phyloP scores from a whole-genome alignment of 805 yeast species.

The Yamadazyma tumulicola region DNA sequence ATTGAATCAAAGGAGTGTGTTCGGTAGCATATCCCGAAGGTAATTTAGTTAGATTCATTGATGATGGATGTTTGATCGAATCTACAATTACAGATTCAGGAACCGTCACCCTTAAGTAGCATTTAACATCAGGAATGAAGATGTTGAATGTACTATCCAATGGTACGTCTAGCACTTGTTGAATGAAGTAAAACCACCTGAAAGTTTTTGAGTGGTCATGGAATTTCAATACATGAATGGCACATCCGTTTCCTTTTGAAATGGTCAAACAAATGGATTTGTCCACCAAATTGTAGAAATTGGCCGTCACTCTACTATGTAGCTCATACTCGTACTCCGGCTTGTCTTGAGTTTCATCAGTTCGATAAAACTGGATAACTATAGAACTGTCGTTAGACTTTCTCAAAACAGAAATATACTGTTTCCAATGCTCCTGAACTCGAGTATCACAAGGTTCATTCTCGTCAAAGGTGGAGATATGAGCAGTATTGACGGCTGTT shows the following conservation, averaged over 20 bases:
- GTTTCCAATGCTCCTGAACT: conserved; percentile 73
- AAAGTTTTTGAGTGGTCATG: conserved; percentile 52
- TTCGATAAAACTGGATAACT: conserved; percentile 58
- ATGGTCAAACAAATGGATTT: conserved; percentile 56
- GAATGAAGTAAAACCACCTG: conserved; percentile 62
- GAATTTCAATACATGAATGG: conserved; percentile 53
- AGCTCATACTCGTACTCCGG: conserved; percentile 22
- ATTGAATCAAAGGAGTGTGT: conserved; percentile 29
- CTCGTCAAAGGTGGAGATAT: conserved; percentile 38
- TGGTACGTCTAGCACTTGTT: conserved; percentile 40
- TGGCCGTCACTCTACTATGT: conserved; percentile 27
- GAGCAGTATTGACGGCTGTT: conserved; percentile 14
- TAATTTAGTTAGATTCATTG: conserved; percentile 4
- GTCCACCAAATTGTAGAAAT: conserved; percentile 64
- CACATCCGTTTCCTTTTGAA: conserved; percentile 10
- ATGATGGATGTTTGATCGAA: conserved; percentile 10
- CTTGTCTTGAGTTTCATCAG: conserved; percentile 26
- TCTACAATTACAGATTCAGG: conserved; percentile 36
- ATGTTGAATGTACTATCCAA: conserved; percentile 28
- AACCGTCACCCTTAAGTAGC: conserved; percentile 42
- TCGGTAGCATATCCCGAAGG: conserved; percentile 22
- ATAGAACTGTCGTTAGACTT: conserved; percentile 50
- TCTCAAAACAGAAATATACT: conserved; percentile 69
- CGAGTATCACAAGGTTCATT: conserved; percentile 50
- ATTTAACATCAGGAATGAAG: conserved; percentile 43